Conservation (phyloP, 495 filamentous ascomycete genomes). For the Penicillium bovifimosum region DNA sequence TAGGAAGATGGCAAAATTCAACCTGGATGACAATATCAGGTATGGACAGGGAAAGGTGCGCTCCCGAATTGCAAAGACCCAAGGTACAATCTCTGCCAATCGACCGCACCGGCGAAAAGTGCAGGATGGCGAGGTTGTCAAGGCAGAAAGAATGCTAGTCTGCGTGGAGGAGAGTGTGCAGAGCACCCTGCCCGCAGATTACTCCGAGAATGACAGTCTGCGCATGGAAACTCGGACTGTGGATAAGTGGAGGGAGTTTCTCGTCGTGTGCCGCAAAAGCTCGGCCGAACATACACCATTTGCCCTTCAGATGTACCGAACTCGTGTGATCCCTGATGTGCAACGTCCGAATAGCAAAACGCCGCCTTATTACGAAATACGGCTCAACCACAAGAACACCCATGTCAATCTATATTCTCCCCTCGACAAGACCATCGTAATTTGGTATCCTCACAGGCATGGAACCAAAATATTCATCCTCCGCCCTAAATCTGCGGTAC, state of each 20-base stretch:
- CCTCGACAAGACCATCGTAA: constrained; percentile 65
- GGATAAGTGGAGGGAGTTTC: constrained; percentile 68
- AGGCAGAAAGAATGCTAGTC: constrained; percentile 72
- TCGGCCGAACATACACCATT: constrained; percentile 50
- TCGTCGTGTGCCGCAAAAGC: constrained; percentile 62
- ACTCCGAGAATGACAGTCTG: constrained; percentile 60
- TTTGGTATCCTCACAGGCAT: constrained; percentile 54
- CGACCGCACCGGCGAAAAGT: constrained; percentile 35
- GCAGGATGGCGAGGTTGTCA: constrained; percentile 60
- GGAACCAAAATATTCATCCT: constrained; percentile 65
- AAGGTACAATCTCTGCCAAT: constrained; percentile 36
- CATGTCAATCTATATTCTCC: constrained; percentile 66
- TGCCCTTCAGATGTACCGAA: constrained; percentile 63
- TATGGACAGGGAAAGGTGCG: constrained; percentile 35
- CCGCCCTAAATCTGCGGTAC: constrained; percentile 58
- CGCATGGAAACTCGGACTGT: constrained; percentile 54
- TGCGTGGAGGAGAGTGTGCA: constrained; percentile 54
- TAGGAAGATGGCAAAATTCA: constrained; percentile 36
- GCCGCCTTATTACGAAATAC: constrained; percentile 52
- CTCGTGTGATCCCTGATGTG: constrained; percentile 59
- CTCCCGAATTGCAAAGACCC: constrained; percentile 33
- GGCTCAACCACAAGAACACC: constrained; percentile 47
- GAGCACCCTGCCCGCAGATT: constrained; percentile 53
- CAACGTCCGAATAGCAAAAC: constrained; percentile 47
- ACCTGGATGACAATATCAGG: constrained; percentile 41